These are phyloP conservation scores for Schizosaccharomyces octosporus DNA, from an alignment of 805 yeast species.

Conservation along the genomic window DNA sequence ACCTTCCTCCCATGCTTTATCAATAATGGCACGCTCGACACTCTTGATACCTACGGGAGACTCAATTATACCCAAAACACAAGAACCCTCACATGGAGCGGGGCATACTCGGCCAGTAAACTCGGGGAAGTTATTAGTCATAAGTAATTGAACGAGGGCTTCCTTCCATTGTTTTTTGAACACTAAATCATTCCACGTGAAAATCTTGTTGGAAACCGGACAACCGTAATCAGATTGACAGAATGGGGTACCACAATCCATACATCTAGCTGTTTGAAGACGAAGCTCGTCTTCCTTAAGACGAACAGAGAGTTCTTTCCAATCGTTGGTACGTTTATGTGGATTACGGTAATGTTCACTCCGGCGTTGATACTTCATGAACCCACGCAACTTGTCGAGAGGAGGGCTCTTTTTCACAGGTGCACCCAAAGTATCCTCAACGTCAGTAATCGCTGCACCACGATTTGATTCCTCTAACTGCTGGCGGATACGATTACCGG, in stretches of 20 bases:
- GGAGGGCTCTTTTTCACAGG: slow-evolving; percentile 37
- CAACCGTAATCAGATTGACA: slow-evolving; percentile 96
- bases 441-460: slow-evolving; percentile 54
- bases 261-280: slow-evolving; percentile 88
- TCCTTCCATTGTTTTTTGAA: slow-evolving; percentile 86
- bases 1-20: slow-evolving; percentile 85
- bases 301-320: slow-evolving; percentile 72
- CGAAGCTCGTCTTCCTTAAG: slow-evolving; percentile 66
- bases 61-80: slow-evolving; percentile 76
- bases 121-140: slow-evolving; percentile 97
- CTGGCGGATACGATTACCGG: not conserved
- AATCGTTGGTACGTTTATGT: slow-evolving; percentile 54
- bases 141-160: slow-evolving; percentile 70
- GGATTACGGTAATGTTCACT: slow-evolving; percentile 67
- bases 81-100: slow-evolving; percentile 96
- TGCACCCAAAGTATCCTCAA: slow-evolving; percentile 62
- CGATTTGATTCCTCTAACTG: slow-evolving; percentile 16
- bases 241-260: slow-evolving; percentile 99
- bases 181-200: slow-evolving; percentile 92
- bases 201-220: slow-evolving; percentile 89
- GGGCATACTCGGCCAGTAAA: slow-evolving; percentile 96
- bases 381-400: slow-evolving; percentile 66
- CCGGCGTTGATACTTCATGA: slow-evolving; percentile 79
- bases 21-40: slow-evolving; percentile 86
- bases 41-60: slow-evolving; percentile 93